Conservation (phyloP, 176 grass and related monocot species). For the Musa troglodytarum region DNA sequence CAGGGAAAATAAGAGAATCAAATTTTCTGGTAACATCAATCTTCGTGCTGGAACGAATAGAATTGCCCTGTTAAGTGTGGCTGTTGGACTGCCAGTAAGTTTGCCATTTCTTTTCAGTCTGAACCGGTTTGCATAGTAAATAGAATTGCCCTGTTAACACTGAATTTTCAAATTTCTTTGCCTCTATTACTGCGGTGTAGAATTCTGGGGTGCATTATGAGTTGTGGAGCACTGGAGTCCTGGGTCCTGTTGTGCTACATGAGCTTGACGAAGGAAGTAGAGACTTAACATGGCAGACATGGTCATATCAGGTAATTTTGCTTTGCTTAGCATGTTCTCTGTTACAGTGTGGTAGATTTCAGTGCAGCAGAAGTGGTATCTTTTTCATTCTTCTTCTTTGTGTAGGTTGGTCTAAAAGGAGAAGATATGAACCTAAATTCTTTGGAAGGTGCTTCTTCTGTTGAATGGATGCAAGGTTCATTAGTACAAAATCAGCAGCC, state of each 20-base stretch:
- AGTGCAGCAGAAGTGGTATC: neutral
- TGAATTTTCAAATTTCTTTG: neutral
- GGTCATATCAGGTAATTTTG: slow-evolving; percentile 72
- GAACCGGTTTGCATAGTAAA: neutral
- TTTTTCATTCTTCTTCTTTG: neutral
- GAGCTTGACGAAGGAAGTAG: slow-evolving; percentile 65
- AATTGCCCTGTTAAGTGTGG: slow-evolving; percentile 78
- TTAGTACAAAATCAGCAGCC: slow-evolving; percentile 65
- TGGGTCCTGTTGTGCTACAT: slow-evolving; percentile 75
- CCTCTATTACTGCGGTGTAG: slow-evolving; percentile 26
- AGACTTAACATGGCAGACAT: slow-evolving; percentile 88
- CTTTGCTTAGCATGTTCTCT: neutral
- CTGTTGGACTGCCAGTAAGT: slow-evolving; percentile 85
- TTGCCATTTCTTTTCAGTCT: neutral
- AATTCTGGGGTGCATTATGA: slow-evolving; percentile 93
- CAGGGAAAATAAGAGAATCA: slow-evolving; percentile 71
- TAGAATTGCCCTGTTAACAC: neutral
- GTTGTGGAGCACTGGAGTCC: slow-evolving; percentile 81
- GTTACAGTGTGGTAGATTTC: slow-evolving; percentile 2
- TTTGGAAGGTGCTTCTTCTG: slow-evolving; percentile 59
- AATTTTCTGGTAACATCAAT: slow-evolving; percentile 57
- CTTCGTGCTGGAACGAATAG: slow-evolving; percentile 76
- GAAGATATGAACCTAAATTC: slow-evolving; percentile 95
- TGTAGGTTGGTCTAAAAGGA: slow-evolving; percentile 84
- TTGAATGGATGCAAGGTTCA: slow-evolving; percentile 89